phyloP scores from a whole-genome alignment of 1,284 basidiomycete genomes.

The Marasmius tenuissimus region DNA sequence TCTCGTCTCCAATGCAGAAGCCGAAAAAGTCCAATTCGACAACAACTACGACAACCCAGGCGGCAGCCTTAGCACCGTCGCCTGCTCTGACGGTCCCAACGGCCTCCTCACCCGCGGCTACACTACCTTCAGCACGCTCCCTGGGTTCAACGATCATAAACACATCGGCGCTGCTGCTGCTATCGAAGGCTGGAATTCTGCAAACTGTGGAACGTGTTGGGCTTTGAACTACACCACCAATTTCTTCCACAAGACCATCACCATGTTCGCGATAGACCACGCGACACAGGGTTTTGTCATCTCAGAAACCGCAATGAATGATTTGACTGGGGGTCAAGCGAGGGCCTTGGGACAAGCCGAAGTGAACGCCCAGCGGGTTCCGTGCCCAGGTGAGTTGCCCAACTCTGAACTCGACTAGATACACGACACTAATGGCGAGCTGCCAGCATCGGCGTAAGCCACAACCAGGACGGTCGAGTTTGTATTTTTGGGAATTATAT shows the following conservation, averaged over 20 bases:
- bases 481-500: too few species aligned
- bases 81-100: conserved; percentile 48
- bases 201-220: neutral
- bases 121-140: neutral
- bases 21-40: conserved; percentile 38
- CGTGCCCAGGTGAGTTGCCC: neutral
- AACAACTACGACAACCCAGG: conserved; percentile 38
- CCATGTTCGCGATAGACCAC: neutral
- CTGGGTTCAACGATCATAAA: neutral
- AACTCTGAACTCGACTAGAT: neutral
- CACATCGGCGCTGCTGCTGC: neutral
- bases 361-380: neutral
- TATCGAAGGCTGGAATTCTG: neutral
- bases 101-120: conserved; percentile 32
- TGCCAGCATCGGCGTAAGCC: too few species aligned
- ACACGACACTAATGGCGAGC: too few species aligned
- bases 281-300: neutral
- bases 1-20: conserved; percentile 18
- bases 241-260: neutral
- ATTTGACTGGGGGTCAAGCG: neutral
- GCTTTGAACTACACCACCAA: neutral
- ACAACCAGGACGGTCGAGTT: too few species aligned
- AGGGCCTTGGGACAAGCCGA: neutral
- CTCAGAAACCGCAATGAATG: neutral
- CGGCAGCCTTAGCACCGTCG: conserved; percentile 32